Base-by-base conservation (phyloP, 2,329 filamentous ascomycete genomes). In the Colletotrichum horii region DNA sequence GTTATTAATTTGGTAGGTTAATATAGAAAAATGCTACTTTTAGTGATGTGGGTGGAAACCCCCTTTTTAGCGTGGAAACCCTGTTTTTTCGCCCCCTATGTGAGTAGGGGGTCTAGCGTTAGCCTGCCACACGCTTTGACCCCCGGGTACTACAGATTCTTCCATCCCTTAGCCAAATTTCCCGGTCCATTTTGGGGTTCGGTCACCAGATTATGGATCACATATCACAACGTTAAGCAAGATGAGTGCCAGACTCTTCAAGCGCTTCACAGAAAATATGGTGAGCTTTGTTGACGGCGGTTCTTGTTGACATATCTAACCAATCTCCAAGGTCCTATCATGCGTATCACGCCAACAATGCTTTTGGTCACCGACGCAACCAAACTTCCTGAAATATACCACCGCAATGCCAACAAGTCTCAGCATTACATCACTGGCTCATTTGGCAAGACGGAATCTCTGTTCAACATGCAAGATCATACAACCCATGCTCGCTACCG, bases 391-490 rank as follows among this genome's bases (percentile, higher is more conserved):
- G 85, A 87, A 16, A 88, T 93, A 30, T 93, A 92, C 82, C 84
- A 86, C 68, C 87, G 89, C 26, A 84, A 89, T 76, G 89, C 88
- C 7, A 85, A 90, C 81, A 93, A 92, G 79, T 89, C 88, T 2
- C 85, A 89, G 65, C 88, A 91, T 80, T 92, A 92, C 79, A 89
- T 91, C 74, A 89, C 89, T 0, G 90, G 90, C 24, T 88, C 85
- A 28, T 91, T 92, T 77, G 90, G 90, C 19, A 86, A 89, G 71
- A 87, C 84, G 6, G 90, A 91, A 75, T 87, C 85, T 2, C 78
- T 92, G 8, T 91, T 93, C 81, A 91, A 91, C 73, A 91, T 91
- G 86, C 88, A 88, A 75, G 86, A 89, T 61, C 84, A 88, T 61
- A 84, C 84, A 69, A 82, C 83, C 6, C 91, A 92, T 79, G 85